Percentiles rank a stretch among this genome's conserved stretches.
Evolutionary conservation across 192 early-diverging fungal species (phyloP).

Genomic region (Dissophora ornata): DNA sequence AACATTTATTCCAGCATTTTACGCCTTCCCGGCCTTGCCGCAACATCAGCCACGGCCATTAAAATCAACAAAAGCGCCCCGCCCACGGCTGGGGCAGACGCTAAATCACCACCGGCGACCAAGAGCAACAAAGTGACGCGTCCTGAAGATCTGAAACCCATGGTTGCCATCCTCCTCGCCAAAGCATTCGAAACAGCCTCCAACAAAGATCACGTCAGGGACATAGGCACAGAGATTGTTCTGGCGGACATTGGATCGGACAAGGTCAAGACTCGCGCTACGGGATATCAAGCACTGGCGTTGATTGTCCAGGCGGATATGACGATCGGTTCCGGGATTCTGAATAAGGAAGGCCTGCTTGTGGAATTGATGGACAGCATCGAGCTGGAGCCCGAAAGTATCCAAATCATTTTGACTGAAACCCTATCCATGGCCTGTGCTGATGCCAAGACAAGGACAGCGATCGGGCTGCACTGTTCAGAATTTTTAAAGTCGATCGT

Average conservation of each 20-base stretch:
- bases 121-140: slow-evolving; percentile 5
- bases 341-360: slow-evolving; percentile 70
- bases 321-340: slow-evolving; percentile 66
- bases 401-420: slow-evolving; percentile 75
- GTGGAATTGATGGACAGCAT: slow-evolving; percentile 83
- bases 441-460: slow-evolving; percentile 67
- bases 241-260: slow-evolving; percentile 39
- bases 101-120: slow-evolving; percentile 11
- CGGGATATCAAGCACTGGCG: slow-evolving; percentile 64
- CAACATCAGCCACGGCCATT: no score
- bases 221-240: slow-evolving; percentile 32
- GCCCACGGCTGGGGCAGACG: not conserved
- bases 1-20: slow-evolving; percentile 16
- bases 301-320: slow-evolving; percentile 76
- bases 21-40: slow-evolving; percentile 4
- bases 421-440: slow-evolving; percentile 69
- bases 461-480: slow-evolving; percentile 63
- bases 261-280: slow-evolving; percentile 42
- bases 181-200: slow-evolving; percentile 38
- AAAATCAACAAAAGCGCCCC: no score
- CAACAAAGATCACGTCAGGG: slow-evolving; percentile 33
- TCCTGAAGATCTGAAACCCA: slow-evolving; percentile 28
- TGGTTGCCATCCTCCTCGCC: slow-evolving; percentile 37
- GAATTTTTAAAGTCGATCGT: slow-evolving; percentile 63
- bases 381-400: slow-evolving; percentile 75